phyloP scores from a whole-genome alignment of 495 filamentous ascomycete species.

The Neurospora sp. region DNA sequence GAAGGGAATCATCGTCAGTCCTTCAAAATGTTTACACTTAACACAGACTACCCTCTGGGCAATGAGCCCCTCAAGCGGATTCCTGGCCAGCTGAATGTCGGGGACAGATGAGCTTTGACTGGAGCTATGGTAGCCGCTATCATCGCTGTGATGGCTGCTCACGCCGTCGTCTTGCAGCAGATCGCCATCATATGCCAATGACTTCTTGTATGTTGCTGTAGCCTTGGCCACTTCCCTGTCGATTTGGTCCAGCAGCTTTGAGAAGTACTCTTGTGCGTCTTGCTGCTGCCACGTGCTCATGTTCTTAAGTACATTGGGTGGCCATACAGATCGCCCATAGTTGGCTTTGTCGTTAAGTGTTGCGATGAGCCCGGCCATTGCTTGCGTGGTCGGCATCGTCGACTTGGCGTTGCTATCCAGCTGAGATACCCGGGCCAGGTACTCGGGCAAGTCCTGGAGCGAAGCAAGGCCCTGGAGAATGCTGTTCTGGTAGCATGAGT shows the following conservation, averaged over 20 bases:
- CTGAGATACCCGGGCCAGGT: conserved; percentile 33
- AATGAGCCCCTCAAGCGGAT: conserved; percentile 76
- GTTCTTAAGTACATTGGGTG: conserved; percentile 63
- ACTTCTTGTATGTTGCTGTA: conserved; percentile 7
- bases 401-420: conserved; percentile 19
- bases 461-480: conserved; percentile 81
- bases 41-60: conserved; percentile 88
- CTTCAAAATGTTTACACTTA: conserved; percentile 75
- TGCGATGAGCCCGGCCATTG: conserved; percentile 53
- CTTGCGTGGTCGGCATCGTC: conserved; percentile 24
- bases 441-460: conserved; percentile 49
- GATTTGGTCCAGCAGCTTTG: conserved; percentile 76
- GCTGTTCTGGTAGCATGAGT: conserved; percentile 97
- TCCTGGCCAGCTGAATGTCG: conserved; percentile 21
- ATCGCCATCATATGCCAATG: not conserved
- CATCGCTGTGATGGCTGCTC: conserved; percentile 35
- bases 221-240: conserved; percentile 61
- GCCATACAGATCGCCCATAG: conserved; percentile 66
- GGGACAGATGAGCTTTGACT: conserved; percentile 12
- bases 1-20: conserved; percentile 80
- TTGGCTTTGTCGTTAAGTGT: conserved; percentile 57
- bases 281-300: conserved; percentile 95
- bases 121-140: conserved; percentile 38
- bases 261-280: conserved; percentile 96
- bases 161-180: conserved; percentile 24